Conservation (phyloP, 805 yeast species). For the Lipomyces orientalis region DNA sequence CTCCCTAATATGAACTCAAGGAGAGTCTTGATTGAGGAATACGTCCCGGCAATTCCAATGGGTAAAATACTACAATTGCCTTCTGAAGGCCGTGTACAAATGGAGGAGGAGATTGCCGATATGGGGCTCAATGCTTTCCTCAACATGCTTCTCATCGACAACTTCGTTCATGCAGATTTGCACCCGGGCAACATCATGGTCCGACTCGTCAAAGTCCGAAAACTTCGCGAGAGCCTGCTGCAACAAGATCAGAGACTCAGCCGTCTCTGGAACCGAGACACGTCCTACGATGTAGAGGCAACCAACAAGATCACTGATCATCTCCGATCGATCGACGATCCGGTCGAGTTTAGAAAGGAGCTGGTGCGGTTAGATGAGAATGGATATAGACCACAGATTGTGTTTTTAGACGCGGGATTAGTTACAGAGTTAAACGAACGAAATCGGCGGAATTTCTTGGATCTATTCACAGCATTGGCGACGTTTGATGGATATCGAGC, state of each 20-base stretch:
- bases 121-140: constrained; percentile 89
- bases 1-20: constrained; percentile 54
- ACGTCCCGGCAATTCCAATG: constrained; percentile 83
- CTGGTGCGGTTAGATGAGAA: constrained; percentile 56
- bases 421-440: constrained; percentile 83
- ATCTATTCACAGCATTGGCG: constrained; percentile 83
- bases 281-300: constrained; percentile 38
- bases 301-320: constrained; percentile 38
- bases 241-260: constrained; percentile 5
- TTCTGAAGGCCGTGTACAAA: constrained; percentile 42
- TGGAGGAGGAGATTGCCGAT: constrained; percentile 65
- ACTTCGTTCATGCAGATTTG: constrained; percentile 93
- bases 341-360: constrained; percentile 37
- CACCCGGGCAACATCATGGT: constrained; percentile 96
- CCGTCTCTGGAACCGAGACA: constrained; percentile 24
- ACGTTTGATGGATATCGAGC: constrained; percentile 93
- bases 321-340: constrained; percentile 39
- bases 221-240: constrained; percentile 12
- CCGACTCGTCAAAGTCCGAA: constrained; percentile 58
- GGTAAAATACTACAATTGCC: constrained; percentile 61
- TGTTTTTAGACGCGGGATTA: constrained; percentile 91
- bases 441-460: constrained; percentile 85
- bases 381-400: constrained; percentile 81
- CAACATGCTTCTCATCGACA: constrained; percentile 89
- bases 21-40: constrained; percentile 84